Conservation (phyloP, 352 stramenopile species). For the Sclerospora graminicola region DNA sequence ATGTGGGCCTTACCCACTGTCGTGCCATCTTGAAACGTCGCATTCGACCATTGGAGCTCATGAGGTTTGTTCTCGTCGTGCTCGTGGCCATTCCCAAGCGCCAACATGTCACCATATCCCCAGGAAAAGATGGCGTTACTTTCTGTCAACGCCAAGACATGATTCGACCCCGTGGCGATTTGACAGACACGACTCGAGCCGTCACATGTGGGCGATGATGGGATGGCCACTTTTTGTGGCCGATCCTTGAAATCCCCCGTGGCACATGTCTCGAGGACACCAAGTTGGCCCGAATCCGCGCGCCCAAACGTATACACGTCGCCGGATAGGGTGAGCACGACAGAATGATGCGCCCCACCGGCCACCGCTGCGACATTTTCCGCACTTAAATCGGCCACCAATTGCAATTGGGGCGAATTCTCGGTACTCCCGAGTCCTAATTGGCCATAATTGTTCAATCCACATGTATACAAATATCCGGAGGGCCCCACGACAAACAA, state of each 20-base stretch:
- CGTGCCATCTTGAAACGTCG: constrained; percentile 8
- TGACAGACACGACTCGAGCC: constrained; percentile 23
- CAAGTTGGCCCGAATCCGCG: constrained; percentile 91
- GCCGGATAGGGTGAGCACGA: constrained; percentile 84
- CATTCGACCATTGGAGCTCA: constrained; percentile 56
- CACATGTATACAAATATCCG: constrained; percentile 85
- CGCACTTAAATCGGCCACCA: constrained; percentile 59
- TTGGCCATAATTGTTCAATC: constrained; percentile 96
- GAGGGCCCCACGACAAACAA: constrained; percentile 53
- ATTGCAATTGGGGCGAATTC: constrained; percentile 54
- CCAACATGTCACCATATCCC: constrained; percentile 90
- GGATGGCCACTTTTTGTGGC: constrained; percentile 59
- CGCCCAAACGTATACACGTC: constrained; percentile 89
- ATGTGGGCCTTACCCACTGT: constrained; percentile 53
- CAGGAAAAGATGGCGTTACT: constrained; percentile 78
- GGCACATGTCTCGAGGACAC: constrained; percentile 58
- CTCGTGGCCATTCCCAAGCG: constrained; percentile 79
- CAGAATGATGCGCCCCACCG: constrained; percentile 87
- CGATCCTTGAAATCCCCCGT: constrained; percentile 76
- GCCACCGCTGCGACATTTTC: constrained; percentile 72
- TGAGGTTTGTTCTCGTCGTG: constrained; percentile 69
- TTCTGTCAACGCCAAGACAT: constrained; percentile 75
- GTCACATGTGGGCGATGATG: constrained; percentile 12
- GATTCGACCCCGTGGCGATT: constrained; percentile 79
- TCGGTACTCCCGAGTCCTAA: constrained; percentile 87